Evolutionary conservation across 441 rosid genomes (phyloP).

Genomic region (Theobroma grandiflorum): DNA sequence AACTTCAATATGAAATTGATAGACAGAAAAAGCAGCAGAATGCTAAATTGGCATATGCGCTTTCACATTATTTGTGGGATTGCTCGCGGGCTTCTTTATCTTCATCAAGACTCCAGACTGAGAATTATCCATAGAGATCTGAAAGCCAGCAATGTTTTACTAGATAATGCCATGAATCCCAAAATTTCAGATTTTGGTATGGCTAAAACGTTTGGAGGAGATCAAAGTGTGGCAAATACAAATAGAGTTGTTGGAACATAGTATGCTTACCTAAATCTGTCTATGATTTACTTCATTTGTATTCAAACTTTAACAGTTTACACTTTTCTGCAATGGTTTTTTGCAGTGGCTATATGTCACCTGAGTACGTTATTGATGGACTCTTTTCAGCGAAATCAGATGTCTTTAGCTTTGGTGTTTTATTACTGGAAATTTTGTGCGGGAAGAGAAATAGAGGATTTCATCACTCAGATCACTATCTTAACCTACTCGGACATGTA

Average conservation of each 20-base stretch:
- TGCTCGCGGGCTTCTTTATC: slow-evolving; percentile 47
- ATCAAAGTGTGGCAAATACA: slow-evolving; percentile 46
- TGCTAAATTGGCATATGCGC: slow-evolving; percentile 38
- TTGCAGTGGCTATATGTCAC: slow-evolving; percentile 42
- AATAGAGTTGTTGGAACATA: slow-evolving; percentile 52
- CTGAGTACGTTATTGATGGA: slow-evolving; percentile 51
- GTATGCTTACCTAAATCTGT: slow-evolving; percentile 33
- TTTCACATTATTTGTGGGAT: slow-evolving; percentile 36
- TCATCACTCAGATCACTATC: slow-evolving; percentile 26
- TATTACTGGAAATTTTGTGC: slow-evolving; percentile 3
- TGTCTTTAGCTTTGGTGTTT: slow-evolving; percentile 14
- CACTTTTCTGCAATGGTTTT: not conserved
- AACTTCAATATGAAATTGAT: not conserved
- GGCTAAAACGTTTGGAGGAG: slow-evolving; percentile 46
- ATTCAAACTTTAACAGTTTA: no score
- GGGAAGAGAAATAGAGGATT: slow-evolving; percentile 13
- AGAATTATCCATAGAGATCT: slow-evolving; percentile 45
- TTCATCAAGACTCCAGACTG: slow-evolving; percentile 44
- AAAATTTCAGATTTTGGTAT: slow-evolving; percentile 60
- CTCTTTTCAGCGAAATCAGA: slow-evolving; percentile 26
- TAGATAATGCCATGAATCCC: slow-evolving; percentile 48
- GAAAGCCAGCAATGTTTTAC: slow-evolving; percentile 48
- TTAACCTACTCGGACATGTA: slow-evolving; percentile 18
- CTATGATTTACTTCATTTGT: not conserved
- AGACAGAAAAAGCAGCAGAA: slow-evolving; percentile 27